These are phyloP conservation scores for Begonia fuchsioides DNA, from an alignment of 306 rosid genomes.

Conservation along the genomic window DNA sequence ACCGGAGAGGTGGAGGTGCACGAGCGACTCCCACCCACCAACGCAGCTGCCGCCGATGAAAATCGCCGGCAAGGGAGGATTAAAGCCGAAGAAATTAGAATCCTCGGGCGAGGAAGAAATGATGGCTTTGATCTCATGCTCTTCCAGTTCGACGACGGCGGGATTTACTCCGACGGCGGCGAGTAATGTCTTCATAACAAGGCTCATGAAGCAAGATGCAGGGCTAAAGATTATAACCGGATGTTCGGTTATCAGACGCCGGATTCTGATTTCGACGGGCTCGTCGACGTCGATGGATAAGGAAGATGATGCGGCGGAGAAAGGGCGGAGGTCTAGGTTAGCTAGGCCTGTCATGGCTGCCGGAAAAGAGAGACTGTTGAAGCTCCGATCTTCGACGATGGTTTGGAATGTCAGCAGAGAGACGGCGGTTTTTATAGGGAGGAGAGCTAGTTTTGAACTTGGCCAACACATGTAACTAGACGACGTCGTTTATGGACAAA, in stretches of 20 bases:
- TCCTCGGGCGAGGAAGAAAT: conserved; percentile 8
- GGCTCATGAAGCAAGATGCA: too few relatives aligned
- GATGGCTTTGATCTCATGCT: conserved; percentile 63
- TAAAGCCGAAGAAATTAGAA: background rate
- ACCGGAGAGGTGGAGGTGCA: conserved; percentile 91
- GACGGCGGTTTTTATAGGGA: too few relatives aligned
- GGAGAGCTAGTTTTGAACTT: too few relatives aligned
- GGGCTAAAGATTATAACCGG: conserved; percentile 32
- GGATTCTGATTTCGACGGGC: conserved; percentile 58
- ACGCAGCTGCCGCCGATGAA: conserved; percentile 71
- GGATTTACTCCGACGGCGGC: conserved; percentile 81
- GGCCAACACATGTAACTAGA: too few relatives aligned
- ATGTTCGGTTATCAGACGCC: conserved; percentile 76
- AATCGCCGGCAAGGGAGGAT: conserved; percentile 1
- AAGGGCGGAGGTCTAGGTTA: conserved; percentile 18
- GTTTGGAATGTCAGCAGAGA: too few relatives aligned
- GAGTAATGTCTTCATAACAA: conserved; percentile 85
- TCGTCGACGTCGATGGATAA: too few relatives aligned
- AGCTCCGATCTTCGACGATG: too few relatives aligned
- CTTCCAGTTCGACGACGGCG: conserved; percentile 75
- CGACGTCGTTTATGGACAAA: too few relatives aligned
- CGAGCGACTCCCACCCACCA: conserved; percentile 84
- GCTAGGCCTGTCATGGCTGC: conserved; percentile 15
- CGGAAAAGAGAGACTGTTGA: conserved; percentile 27
- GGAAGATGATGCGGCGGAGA: too few relatives aligned